Evolutionary conservation across 2,329 filamentous ascomycete species (phyloP).

Genomic region (Claviceps capensis): DNA sequence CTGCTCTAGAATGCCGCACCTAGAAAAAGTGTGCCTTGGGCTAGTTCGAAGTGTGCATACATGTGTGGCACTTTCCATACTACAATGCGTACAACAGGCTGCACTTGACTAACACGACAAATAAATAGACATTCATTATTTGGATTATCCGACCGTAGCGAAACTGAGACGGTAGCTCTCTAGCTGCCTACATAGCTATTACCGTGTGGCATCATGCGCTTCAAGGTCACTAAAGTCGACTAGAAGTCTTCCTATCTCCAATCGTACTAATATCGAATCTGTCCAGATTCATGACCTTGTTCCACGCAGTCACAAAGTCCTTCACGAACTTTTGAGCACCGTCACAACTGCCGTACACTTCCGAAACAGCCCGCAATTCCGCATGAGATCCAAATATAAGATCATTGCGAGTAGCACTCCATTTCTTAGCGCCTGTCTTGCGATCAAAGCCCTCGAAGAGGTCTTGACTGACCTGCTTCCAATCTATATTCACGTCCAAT

Average conservation of each 20-base stretch:
- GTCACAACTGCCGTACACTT: constrained; percentile 53
- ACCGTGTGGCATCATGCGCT: no score
- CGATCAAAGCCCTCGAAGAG: constrained; percentile 50
- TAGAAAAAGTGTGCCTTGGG: no score
- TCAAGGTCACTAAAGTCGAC: constrained; percentile 6
- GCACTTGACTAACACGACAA: no score
- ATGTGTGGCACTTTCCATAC: no score
- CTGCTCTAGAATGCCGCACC: no score
- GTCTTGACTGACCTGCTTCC: constrained; percentile 40
- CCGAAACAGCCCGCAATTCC: constrained; percentile 56
- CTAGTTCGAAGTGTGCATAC: no score
- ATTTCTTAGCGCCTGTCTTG: constrained; percentile 52
- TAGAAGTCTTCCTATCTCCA: constrained; percentile 6
- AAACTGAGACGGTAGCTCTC: no score
- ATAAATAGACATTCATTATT: no score
- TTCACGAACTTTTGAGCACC: constrained; percentile 49
- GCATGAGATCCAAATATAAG: constrained; percentile 62
- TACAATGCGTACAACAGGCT: no score
- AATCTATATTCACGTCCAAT: constrained; percentile 50
- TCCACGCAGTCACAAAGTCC: constrained; percentile 60
- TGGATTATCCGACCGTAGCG: no score
- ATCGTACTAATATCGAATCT: constrained; percentile 43
- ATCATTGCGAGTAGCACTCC: constrained; percentile 54
- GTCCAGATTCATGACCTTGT: constrained; percentile 63
- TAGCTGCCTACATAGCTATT: no score